Evolutionary conservation across 2,329 filamentous ascomycete species (phyloP).

Genomic region (Colletotrichum sp.): DNA sequence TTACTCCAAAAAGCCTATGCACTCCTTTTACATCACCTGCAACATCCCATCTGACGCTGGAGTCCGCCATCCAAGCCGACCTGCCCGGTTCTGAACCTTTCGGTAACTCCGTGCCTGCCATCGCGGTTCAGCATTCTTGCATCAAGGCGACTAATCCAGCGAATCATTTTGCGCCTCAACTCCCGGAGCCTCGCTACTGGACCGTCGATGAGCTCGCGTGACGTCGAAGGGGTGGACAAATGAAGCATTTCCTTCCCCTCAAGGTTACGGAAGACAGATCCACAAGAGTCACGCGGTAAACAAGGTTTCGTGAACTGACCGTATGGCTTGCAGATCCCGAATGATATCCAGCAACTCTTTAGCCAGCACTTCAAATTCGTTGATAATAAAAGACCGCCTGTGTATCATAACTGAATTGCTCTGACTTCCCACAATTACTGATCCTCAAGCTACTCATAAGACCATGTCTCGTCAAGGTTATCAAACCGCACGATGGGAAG

Average conservation of each 20-base stretch:
- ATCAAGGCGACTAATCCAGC: neutral
- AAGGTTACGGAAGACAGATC: neutral
- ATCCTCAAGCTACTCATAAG: neutral
- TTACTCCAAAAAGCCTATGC: neutral
- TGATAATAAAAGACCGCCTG: neutral
- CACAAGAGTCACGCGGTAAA: neutral
- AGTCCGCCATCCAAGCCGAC: neutral
- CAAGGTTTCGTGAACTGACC: neutral
- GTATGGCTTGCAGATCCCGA: neutral
- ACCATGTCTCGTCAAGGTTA: neutral
- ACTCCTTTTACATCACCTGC: neutral
- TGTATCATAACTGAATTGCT: fast-evolving
- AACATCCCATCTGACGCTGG: neutral
- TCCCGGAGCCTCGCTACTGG: neutral
- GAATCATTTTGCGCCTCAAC: neutral
- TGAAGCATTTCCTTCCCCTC: neutral
- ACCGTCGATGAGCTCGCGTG: neutral
- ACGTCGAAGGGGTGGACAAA: neutral
- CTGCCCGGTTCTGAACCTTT: neutral
- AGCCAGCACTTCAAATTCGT: neutral
- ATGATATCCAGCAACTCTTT: neutral
- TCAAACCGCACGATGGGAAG: no score
- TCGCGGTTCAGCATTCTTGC: neutral
- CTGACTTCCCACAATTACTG: neutral
- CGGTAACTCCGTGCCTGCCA: neutral